Conservation (phyloP, 108 stramenopile genomes). For the Schizochytrium sp. region DNA sequence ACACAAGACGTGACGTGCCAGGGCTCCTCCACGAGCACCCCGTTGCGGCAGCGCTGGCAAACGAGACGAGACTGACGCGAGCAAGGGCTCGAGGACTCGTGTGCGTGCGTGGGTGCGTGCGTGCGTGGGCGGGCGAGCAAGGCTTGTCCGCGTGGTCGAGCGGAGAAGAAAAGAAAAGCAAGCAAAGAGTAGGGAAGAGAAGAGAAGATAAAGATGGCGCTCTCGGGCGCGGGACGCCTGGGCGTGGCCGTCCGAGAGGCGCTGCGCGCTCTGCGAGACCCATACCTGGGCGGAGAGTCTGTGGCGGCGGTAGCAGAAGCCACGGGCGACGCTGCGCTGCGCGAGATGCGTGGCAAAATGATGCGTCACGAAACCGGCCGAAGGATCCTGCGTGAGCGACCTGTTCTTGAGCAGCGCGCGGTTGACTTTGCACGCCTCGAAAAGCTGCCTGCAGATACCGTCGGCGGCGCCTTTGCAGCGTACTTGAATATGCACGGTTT, state of each 20-base stretch:
- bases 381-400: neutral
- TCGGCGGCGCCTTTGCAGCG: neutral
- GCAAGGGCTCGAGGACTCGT: too few relatives aligned
- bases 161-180: too few relatives aligned
- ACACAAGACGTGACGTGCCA: too few relatives aligned
- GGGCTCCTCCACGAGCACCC: too few relatives aligned
- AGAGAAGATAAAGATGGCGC: neutral
- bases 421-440: neutral
- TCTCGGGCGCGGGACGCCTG: neutral
- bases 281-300: neutral
- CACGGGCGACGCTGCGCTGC: neutral
- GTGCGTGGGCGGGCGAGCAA: too few relatives aligned
- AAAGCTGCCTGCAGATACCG: neutral
- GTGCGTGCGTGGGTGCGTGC: too few relatives aligned
- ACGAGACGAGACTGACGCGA: too few relatives aligned
- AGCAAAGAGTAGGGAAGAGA: too few relatives aligned
- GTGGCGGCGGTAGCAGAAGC: constrained; percentile 6
- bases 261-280: neutral
- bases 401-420: neutral
- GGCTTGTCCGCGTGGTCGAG: too few relatives aligned
- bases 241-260: constrained; percentile 12
- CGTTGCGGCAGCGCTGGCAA: too few relatives aligned
- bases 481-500: constrained; percentile 3
- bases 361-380: neutral
- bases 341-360: neutral